Percentiles rank a stretch among this genome's conserved stretches.
Conservation (phyloP, 2,329 filamentous ascomycete species). For the Penicillium sp. region DNA sequence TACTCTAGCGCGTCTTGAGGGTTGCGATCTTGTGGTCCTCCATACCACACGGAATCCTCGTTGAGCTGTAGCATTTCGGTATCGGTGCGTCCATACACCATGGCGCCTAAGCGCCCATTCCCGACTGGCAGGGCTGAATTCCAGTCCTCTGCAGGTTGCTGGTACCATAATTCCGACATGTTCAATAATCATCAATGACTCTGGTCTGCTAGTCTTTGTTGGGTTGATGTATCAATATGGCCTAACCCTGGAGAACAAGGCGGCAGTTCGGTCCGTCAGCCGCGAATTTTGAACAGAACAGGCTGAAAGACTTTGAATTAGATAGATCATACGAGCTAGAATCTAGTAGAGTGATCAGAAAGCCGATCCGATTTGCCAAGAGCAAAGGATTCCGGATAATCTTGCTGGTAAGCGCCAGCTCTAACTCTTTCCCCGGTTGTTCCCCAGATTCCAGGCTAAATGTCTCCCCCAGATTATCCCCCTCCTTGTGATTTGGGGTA, state of each 20-base stretch:
- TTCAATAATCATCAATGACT: neutral
- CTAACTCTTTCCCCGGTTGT: neutral
- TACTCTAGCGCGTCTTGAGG: constrained; percentile 41
- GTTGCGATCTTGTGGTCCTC: constrained; percentile 46
- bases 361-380: neutral
- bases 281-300: neutral
- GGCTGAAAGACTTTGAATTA: neutral
- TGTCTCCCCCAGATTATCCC: neutral
- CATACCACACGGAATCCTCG: constrained; percentile 52
- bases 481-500: neutral
- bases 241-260: neutral
- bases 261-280: constrained; percentile 6
- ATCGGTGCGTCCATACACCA: constrained; percentile 48
- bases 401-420: neutral
- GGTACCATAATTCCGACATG: constrained; percentile 35
- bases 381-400: neutral
- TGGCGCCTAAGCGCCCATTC: constrained; percentile 50
- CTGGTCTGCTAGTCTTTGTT: neutral
- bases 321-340: neutral
- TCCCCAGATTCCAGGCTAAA: constrained; percentile 11
- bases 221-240: neutral
- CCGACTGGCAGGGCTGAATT: constrained; percentile 50
- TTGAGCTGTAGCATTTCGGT: constrained; percentile 50
- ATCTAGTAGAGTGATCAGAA: too few relatives aligned
- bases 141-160: constrained; percentile 33